phyloP scores from a whole-genome alignment of 2,329 filamentous ascomycete genomes.

The Trichoderma breve region DNA sequence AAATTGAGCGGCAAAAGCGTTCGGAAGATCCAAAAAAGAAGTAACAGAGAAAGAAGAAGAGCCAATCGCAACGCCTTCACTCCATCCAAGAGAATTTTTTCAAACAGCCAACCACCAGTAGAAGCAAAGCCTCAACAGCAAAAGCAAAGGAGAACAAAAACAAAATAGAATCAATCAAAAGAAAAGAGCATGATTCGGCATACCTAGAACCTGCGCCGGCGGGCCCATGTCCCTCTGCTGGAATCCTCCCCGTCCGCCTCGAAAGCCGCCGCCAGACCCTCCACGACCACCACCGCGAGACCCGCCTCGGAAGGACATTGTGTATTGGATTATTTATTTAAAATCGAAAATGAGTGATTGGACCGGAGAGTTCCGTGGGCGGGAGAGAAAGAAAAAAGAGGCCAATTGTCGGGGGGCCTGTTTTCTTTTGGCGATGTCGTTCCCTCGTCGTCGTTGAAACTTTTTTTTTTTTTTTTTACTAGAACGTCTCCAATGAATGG shows the following conservation, averaged over 20 bases:
- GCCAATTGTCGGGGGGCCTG: constrained; percentile 6
- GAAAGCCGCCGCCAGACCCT: constrained; percentile 33
- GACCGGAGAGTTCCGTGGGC: not conserved
- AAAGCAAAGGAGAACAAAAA: not conserved
- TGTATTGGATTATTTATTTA: not conserved
- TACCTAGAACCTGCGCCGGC: constrained; percentile 39
- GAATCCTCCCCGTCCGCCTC: constrained; percentile 40
- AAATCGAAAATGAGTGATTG: not conserved
- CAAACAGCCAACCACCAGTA: not conserved
- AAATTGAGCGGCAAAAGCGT: not conserved
- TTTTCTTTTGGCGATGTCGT: not conserved
- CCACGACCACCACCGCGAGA: constrained; percentile 32
- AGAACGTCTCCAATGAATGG: not conserved
- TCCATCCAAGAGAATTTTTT: not conserved
- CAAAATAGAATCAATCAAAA: not conserved
- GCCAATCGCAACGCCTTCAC: not conserved
- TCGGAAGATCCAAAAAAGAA: accelerated
- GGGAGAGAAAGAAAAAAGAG: not conserved
- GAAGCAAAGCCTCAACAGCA: not conserved
- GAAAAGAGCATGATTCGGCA: not conserved
- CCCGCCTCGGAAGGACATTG: constrained; percentile 38
- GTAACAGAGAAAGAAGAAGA: not conserved
- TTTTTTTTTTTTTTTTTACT: constrained; percentile 18
- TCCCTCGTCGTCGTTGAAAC: not conserved
- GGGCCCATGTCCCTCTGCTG: constrained; percentile 42